Conservation (phyloP, 306 rosid species). For the Notholithocarpus densiflorus region DNA sequence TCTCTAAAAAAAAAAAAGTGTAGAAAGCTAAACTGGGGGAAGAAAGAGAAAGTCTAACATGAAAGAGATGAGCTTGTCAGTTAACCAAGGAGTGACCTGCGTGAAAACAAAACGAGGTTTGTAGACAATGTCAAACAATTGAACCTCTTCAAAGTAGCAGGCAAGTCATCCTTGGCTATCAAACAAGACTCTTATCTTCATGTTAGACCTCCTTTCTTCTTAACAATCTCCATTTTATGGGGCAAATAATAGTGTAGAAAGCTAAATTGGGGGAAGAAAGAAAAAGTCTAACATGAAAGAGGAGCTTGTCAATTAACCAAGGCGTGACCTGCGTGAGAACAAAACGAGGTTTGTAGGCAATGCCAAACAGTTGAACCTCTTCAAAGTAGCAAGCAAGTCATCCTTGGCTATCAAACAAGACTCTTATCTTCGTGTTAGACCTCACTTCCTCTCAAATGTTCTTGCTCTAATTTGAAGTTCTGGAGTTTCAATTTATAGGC, state of each 20-base stretch:
- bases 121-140: not conserved
- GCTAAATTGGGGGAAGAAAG: not conserved
- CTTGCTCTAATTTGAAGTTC: not conserved
- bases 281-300: constrained; percentile 22
- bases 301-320: constrained; percentile 24
- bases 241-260: not conserved
- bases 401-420: constrained; percentile 31
- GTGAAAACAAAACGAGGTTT: not conserved
- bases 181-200: constrained; percentile 24
- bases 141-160: not conserved
- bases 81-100: constrained; percentile 22
- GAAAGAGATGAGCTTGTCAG: constrained; percentile 18
- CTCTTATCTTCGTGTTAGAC: constrained; percentile 26
- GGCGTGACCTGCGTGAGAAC: constrained; percentile 13
- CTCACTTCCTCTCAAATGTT: constrained; percentile 4
- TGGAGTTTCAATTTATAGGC: not conserved
- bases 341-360: not conserved
- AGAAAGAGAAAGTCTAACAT: constrained; percentile 28
- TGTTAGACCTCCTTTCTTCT: constrained; percentile 23
- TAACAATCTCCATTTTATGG: no score
- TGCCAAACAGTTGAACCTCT: not conserved
- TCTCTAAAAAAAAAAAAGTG: no score
- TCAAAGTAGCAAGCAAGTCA: constrained; percentile 23
- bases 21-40: not conserved
- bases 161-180: constrained; percentile 27